Evolutionary conservation across 441 rosid species (phyloP).

Genomic region (Flueggea neowawraea): DNA sequence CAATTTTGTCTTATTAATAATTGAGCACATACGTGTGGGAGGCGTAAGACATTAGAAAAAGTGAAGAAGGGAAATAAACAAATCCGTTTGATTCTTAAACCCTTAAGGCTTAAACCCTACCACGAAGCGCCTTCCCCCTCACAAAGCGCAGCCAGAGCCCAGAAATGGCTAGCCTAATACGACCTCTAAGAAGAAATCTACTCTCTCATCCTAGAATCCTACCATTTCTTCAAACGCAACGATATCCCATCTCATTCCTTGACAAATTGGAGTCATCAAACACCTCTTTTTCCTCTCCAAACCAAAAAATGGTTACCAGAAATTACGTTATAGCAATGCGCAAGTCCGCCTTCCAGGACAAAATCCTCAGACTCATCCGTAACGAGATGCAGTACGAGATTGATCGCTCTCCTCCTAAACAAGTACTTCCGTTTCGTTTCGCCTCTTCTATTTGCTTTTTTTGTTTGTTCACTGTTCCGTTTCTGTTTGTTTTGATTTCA

Average conservation of each 20-base stretch:
- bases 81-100: background rate
- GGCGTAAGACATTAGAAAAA: no score
- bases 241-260: background rate
- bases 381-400: constrained; percentile 58
- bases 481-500: background rate
- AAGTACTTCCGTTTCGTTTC: constrained; percentile 23
- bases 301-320: constrained; percentile 17
- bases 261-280: background rate
- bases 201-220: constrained; percentile 20
- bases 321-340: constrained; percentile 52
- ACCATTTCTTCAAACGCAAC: background rate
- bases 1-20: no score
- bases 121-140: background rate
- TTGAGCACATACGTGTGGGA: no score
- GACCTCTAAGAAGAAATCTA: constrained; percentile 29
- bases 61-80: no score
- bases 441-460: background rate
- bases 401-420: constrained; percentile 42
- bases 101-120: background rate
- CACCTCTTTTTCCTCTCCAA: background rate
- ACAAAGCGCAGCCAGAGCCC: no score
- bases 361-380: constrained; percentile 47
- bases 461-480: background rate
- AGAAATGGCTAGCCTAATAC: constrained; percentile 38
- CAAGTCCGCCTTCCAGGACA: constrained; percentile 51